phyloP scores from a whole-genome alignment of 495 filamentous ascomycete genomes.

The Talaromyces borbonicus region DNA sequence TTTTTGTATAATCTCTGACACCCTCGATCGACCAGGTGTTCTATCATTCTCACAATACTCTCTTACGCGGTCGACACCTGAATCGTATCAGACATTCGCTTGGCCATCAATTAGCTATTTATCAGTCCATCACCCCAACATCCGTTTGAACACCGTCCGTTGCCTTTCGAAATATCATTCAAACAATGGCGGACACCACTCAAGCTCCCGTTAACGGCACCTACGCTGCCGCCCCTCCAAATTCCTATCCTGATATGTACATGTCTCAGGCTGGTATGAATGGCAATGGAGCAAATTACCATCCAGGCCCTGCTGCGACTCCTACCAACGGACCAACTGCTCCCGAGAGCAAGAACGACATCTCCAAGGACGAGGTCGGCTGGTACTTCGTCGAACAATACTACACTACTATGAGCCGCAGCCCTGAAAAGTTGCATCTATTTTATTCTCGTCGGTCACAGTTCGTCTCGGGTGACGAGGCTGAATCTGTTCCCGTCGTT shows the following conservation, averaged over 20 bases:
- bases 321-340: slow-evolving; percentile 32
- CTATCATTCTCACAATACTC: too few species aligned
- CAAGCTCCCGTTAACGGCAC: slow-evolving; percentile 38
- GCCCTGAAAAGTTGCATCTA: slow-evolving; percentile 82
- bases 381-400: slow-evolving; percentile 99
- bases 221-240: slow-evolving; percentile 33
- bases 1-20: too few species aligned
- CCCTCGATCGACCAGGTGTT: too few species aligned
- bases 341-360: slow-evolving; percentile 35
- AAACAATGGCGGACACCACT: slow-evolving; percentile 36
- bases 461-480: slow-evolving; percentile 76
- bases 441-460: slow-evolving; percentile 80
- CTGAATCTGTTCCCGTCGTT: slow-evolving; percentile 71
- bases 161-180: too few species aligned
- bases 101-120: too few species aligned
- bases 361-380: slow-evolving; percentile 79
- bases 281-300: slow-evolving; percentile 30
- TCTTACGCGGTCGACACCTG: too few species aligned
- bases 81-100: too few species aligned
- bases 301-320: slow-evolving; percentile 35
- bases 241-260: slow-evolving; percentile 29
- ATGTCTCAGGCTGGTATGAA: slow-evolving; percentile 21
- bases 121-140: slow-evolving; percentile 4
- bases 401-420: slow-evolving; percentile 93
- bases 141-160: too few species aligned